These are phyloP conservation scores for Fusarium paranaense DNA, from an alignment of 2,329 filamentous ascomycete species.

Conservation along the genomic window DNA sequence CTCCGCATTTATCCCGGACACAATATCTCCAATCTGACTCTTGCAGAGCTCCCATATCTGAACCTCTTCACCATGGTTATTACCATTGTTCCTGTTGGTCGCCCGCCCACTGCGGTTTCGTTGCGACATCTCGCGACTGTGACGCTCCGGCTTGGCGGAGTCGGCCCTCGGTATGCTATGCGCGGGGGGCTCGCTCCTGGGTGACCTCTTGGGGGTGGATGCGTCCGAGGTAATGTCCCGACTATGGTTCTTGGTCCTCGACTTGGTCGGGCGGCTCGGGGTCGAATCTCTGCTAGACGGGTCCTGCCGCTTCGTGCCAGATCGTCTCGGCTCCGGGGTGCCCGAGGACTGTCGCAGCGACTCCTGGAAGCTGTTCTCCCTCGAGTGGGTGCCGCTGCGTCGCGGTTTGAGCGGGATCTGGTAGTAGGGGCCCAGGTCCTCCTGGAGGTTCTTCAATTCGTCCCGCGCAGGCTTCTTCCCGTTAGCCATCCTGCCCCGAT, in stretches of 20 bases:
- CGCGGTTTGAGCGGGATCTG: constrained; percentile 42
- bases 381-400: constrained; percentile 40
- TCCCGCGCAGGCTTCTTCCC: constrained; percentile 47
- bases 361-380: constrained; percentile 40
- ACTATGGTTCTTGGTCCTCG: constrained; percentile 36
- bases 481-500: constrained; percentile 51
- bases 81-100: constrained; percentile 58
- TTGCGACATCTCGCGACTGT: constrained; percentile 54
- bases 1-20: constrained; percentile 55
- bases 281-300: constrained; percentile 44
- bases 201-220: constrained; percentile 41
- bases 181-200: constrained; percentile 33
- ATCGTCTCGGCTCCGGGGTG: constrained; percentile 41
- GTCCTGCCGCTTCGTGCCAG: constrained; percentile 39
- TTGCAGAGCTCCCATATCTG: constrained; percentile 58
- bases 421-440: constrained; percentile 51
- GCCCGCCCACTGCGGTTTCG: constrained; percentile 59
- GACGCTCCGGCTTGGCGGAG: constrained; percentile 37
- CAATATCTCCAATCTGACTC: constrained; percentile 53
- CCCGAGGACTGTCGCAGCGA: constrained; percentile 37
- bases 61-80: constrained; percentile 57
- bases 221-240: constrained; percentile 32
- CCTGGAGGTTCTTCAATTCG: constrained; percentile 50
- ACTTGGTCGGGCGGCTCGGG: constrained; percentile 37
- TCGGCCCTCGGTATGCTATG: constrained; percentile 39